Evolutionary conservation across 2,329 filamentous ascomycete species (phyloP), one percentile per base, ranked within the genome.

Genomic region (Scedosporium minutisporum): DNA sequence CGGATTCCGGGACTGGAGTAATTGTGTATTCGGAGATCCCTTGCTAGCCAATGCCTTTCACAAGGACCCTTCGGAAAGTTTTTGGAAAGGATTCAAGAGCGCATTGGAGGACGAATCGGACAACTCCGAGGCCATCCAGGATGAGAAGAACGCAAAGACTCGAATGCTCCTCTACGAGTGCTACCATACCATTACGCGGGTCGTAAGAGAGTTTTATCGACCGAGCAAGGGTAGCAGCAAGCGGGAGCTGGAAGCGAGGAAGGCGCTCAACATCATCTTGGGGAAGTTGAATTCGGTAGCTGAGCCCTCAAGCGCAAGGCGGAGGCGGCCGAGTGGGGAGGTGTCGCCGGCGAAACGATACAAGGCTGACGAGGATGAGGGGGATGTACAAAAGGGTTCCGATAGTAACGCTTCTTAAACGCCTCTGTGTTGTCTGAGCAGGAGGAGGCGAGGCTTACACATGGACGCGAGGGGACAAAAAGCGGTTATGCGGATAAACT

Each of bases 1-100:
- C 0, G 83, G 83, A 0, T 69, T 87, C n/a, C 75, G 76, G 38
- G 81, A 84, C 71, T 87, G 84, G 84, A 80, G 80, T 64, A 80
- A 79, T 63, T 80, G 80, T 53, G 66, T 86, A 10, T 87, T 87
- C 65, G 84, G 84, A 10, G 85, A 87, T 64, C 83, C 84, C 0
- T 69, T 87, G 2, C 74, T 87, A 59, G 76, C 80, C 2, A 75
- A 73, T 3, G 75, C 76, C 6, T 83, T 86, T 66, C 76, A 74
- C 66, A 74, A 77, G 14, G 69, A 74, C 18, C 74, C 78, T 0
- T 78, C 74, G 4, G 67, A 73, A 12, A 75, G 77, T 0, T 80
- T 85, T 41, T 70, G 82, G 27, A 70, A 71, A 29, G 83, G 82
- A 1, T 84, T 82, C 67, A 70, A 72, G 38, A 69, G 67, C 18